Conservation (phyloP, 306 rosid species). For the Rubus idaeus region DNA sequence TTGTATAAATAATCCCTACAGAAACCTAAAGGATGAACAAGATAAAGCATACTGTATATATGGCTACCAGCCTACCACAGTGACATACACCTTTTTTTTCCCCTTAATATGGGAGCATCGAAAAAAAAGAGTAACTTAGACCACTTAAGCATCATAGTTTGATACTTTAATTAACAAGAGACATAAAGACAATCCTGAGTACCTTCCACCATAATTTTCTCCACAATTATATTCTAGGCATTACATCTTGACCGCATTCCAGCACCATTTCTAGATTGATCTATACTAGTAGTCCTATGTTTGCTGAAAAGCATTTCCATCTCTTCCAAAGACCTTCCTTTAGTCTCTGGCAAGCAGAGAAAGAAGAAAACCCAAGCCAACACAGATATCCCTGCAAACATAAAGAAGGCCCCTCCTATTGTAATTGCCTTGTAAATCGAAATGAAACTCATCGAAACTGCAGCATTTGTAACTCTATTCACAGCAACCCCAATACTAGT, state of each 20-base stretch:
- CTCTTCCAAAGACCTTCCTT: slow-evolving; percentile 74
- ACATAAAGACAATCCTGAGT: no score
- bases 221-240: slow-evolving; percentile 1
- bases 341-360: slow-evolving; percentile 73
- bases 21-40: no score
- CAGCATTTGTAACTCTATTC: slow-evolving; percentile 64
- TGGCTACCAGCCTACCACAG: no score
- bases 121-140: no score
- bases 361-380: slow-evolving; percentile 69
- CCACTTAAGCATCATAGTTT: no score
- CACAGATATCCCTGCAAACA: slow-evolving; percentile 62
- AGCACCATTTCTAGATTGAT: not conserved
- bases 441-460: slow-evolving; percentile 59
- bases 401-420: slow-evolving; percentile 72
- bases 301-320: slow-evolving; percentile 57
- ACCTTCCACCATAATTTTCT: not conserved
- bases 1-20: no score
- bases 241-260: slow-evolving; percentile 27
- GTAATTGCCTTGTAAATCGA: slow-evolving; percentile 65
- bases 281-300: not conserved
- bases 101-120: no score
- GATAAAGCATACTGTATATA: no score
- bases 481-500: slow-evolving; percentile 69
- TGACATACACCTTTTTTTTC: no score
- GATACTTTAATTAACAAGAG: no score